These are phyloP conservation scores for Solanum boliviense DNA, from an alignment of 257 asterid species.

Conservation along the genomic window DNA sequence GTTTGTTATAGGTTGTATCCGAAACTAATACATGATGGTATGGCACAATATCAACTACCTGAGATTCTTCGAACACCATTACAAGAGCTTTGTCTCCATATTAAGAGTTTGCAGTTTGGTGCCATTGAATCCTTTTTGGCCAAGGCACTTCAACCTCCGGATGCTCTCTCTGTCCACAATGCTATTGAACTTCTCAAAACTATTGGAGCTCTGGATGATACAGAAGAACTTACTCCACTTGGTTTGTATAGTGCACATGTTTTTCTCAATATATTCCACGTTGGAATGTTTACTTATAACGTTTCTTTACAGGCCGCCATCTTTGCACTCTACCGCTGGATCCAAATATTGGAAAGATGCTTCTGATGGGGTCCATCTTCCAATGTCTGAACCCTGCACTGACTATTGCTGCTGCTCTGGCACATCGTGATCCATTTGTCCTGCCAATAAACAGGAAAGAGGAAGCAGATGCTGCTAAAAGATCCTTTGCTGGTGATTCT, in stretches of 20 bases:
- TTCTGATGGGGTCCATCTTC: constrained; percentile 93
- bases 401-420: constrained; percentile 95
- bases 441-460: constrained; percentile 79
- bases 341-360: constrained; percentile 98
- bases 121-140: constrained; percentile 55
- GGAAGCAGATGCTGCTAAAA: constrained; percentile 88
- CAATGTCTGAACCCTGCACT: constrained; percentile 90
- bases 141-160: constrained; percentile 97
- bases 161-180: constrained; percentile 76
- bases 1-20: constrained; percentile 88
- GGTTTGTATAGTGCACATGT: constrained; percentile 33
- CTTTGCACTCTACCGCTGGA: constrained; percentile 88
- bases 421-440: constrained; percentile 86
- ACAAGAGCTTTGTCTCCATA: constrained; percentile 94
- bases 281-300: background rate
- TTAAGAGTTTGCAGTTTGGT: constrained; percentile 85
- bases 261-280: background rate
- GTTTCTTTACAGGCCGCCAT: constrained; percentile 55
- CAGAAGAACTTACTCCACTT: constrained; percentile 91
- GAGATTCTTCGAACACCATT: constrained; percentile 97
- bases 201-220: constrained; percentile 81
- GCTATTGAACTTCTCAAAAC: constrained; percentile 94
- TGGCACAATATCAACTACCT: constrained; percentile 88
- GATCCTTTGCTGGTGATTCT: constrained; percentile 87
- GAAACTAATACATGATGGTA: constrained; percentile 68